Evolutionary conservation across 225 moss, liverwort and hornwort species (phyloP).

Genomic region (Sphagnum tenellum): DNA sequence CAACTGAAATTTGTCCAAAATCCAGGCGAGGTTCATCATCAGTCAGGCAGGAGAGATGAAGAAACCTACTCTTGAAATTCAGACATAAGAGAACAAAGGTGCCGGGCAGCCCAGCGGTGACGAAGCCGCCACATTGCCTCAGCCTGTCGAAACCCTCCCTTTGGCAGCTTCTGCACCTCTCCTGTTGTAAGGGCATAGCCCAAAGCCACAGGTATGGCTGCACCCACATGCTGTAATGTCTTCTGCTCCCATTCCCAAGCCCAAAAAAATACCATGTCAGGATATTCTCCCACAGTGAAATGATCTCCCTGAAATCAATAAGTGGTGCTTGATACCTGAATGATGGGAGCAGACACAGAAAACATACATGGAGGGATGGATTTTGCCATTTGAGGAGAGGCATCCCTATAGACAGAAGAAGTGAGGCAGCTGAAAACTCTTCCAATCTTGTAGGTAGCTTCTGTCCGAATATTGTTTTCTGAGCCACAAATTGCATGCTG

Average conservation of each 20-base stretch:
- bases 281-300: too few relatives aligned
- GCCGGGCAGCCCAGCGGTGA: conserved; percentile 94
- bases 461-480: conserved; percentile 11
- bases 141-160: conserved; percentile 39
- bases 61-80: conserved; percentile 71
- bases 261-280: too few relatives aligned
- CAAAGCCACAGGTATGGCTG: conserved; percentile 66
- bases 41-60: neutral
- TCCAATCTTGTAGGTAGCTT: conserved; percentile 25
- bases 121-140: conserved; percentile 75
- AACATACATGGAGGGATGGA: conserved; percentile 48
- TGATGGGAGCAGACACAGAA: neutral
- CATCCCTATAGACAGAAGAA: conserved; percentile 67
- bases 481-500: conserved; percentile 11
- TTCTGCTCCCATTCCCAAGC: conserved; percentile 22
- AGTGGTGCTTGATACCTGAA: too few relatives aligned
- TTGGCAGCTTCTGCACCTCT: conserved; percentile 48
- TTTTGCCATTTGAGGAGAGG: conserved; percentile 55
- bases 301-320: too few relatives aligned
- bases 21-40: too few relatives aligned
- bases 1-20: too few relatives aligned
- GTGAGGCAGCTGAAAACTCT: conserved; percentile 70
- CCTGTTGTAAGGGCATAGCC: conserved; percentile 68
- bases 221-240: conserved; percentile 67
- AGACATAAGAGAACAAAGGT: conserved; percentile 54